phyloP scores from a whole-genome alignment of 331 rosid species.

The Quercus lobata region DNA sequence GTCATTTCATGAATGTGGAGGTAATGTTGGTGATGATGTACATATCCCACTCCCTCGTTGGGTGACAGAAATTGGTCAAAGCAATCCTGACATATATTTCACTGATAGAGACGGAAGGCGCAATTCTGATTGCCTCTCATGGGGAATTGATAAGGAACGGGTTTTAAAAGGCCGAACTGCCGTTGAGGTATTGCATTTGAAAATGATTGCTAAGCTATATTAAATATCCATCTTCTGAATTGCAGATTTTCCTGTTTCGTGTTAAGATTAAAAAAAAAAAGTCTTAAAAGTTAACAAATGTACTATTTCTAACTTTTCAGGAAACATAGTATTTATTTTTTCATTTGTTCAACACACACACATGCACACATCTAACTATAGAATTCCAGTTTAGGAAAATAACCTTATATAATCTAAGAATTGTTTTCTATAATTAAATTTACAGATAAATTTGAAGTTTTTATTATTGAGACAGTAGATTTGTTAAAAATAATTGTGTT shows the following conservation, averaged over 20 bases:
- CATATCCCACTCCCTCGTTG: slow-evolving; percentile 91
- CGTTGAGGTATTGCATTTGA: slow-evolving; percentile 63
- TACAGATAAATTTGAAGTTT: background rate
- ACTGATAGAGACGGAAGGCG: slow-evolving; percentile 88
- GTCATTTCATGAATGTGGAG: slow-evolving; percentile 99
- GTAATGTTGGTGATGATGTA: slow-evolving; percentile 92
- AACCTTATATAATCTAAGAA: background rate
- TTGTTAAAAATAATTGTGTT: background rate
- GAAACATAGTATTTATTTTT: background rate
- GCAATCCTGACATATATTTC: slow-evolving; percentile 90
- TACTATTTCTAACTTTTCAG: no score
- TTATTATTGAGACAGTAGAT: background rate
- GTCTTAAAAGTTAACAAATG: background rate
- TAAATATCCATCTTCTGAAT: background rate
- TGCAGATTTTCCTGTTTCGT: background rate
- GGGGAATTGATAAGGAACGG: slow-evolving; percentile 96
- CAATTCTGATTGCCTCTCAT: slow-evolving; percentile 94
- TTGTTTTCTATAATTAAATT: background rate
- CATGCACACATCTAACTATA: background rate
- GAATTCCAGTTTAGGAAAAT: background rate
- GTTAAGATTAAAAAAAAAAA: background rate
- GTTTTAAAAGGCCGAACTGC: slow-evolving; percentile 94
- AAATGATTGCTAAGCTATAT: background rate
- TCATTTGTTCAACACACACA: background rate
- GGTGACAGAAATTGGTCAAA: slow-evolving; percentile 94